Conservation (phyloP, 108 stramenopile species). For the Cyclotella choctawhatcheeana region DNA sequence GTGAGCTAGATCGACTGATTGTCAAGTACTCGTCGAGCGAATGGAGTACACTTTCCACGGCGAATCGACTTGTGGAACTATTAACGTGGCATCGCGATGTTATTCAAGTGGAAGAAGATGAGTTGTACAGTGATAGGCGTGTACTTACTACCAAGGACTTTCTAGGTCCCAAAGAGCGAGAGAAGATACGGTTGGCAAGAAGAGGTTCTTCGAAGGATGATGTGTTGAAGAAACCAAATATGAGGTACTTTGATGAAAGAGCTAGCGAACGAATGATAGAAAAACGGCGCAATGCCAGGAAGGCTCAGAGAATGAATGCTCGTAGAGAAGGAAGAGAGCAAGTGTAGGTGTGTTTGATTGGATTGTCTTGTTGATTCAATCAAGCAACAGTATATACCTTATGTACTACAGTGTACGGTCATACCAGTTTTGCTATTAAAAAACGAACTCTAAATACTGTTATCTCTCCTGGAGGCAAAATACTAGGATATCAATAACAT, state of each 20-base stretch:
- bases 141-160: slow-evolving; percentile 26
- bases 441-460: too few species aligned
- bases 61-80: slow-evolving; percentile 34
- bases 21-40: slow-evolving; percentile 30
- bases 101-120: slow-evolving; percentile 27
- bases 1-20: slow-evolving; percentile 27
- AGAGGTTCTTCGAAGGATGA: neutral
- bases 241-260: neutral
- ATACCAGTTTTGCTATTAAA: too few species aligned
- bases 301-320: slow-evolving; percentile 1
- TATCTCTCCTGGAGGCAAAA: too few species aligned
- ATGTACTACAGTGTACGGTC: too few species aligned
- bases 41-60: slow-evolving; percentile 27
- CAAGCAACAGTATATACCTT: too few species aligned
- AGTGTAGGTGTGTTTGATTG: too few species aligned
- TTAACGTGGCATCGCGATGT: slow-evolving; percentile 26
- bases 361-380: too few species aligned
- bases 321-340: slow-evolving; percentile 3
- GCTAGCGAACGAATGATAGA: neutral
- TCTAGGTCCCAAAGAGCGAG: slow-evolving; percentile 40
- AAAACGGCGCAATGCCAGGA: neutral
- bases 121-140: slow-evolving; percentile 27
- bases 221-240: neutral
- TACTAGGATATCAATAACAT: too few species aligned
- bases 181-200: neutral